phyloP scores from a whole-genome alignment of 306 rosid genomes.

The Coriaria nepalensis region DNA sequence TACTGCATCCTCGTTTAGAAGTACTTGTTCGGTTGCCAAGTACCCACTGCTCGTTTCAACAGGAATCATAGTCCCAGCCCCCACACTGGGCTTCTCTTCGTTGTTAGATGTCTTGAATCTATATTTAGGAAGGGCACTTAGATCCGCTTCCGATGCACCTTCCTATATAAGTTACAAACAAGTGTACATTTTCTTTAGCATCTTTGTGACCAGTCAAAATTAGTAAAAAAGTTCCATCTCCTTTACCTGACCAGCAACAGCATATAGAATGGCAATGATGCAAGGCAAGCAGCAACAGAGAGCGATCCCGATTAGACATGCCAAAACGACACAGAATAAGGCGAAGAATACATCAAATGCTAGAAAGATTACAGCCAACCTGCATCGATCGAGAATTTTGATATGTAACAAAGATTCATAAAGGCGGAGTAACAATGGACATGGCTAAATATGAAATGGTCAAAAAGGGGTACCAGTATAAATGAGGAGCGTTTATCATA shows the following conservation, averaged over 20 bases:
- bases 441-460: too few relatives aligned
- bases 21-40: conserved; percentile 48
- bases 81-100: conserved; percentile 46
- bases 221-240: conserved; percentile 3
- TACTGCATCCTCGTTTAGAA: conserved; percentile 87
- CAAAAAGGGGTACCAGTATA: conserved; percentile 60
- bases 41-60: conserved; percentile 44
- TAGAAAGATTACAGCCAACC: conserved; percentile 93
- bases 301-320: conserved; percentile 91
- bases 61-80: conserved; percentile 88
- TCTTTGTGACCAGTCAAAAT: conserved; percentile 6
- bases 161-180: conserved; percentile 35
- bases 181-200: neutral
- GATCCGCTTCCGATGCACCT: conserved; percentile 96
- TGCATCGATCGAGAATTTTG: conserved; percentile 39
- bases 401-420: neutral
- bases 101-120: conserved; percentile 31
- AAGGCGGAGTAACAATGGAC: too few relatives aligned
- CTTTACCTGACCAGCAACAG: conserved; percentile 90
- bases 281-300: conserved; percentile 99
- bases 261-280: conserved; percentile 90
- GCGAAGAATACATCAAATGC: conserved; percentile 96
- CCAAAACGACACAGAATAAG: conserved; percentile 92
- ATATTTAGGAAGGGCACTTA: conserved; percentile 58
- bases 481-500: conserved; percentile 60